Evolutionary conservation across 768 basidiomycete genomes (phyloP), one percentile per base, ranked within the genome.

Genomic region (Suillus subaureus): DNA sequence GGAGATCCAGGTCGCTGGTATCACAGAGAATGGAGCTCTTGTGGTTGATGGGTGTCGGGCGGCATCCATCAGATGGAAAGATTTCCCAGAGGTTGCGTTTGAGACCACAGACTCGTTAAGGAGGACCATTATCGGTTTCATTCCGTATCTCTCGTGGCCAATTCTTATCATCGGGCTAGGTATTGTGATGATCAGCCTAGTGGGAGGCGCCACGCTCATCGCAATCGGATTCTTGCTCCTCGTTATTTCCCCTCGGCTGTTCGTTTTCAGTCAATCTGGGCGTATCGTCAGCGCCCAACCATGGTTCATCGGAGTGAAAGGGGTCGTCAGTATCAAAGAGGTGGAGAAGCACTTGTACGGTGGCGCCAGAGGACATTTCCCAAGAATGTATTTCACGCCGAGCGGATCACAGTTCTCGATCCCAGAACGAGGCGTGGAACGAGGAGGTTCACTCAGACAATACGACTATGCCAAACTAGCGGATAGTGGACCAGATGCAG

Each of bases 231-330:
- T 42, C 4, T 21, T 63, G 21, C 33, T 71, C 4, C 56, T 71
- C 4, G 0, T 66, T 13, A 0, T 35, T 6, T 61, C 65, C 6
- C 70, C 70, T 2, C 51, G 18, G 18, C 28, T 71, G 6, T 54
- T 66, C 16, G 65, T 66, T 7, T 66, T 64, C 39, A 67, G 69
- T 18, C 63, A 67, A 23, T 65, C 68, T 21, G 71, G 71, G 16
- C 71, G 71, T 21, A 51, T 72, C 26, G 26, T 70, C 2, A n/a
- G 4, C 7, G 31, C 66, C 3, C 66, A 72, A 23, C 71, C 71
- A 4, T 72, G 71, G 71, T 23, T 72, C 26, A 66, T 72, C 2
- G 71, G 71, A 3, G 65, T 72, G n/a, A 72, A 72, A 26, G 71
- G 71, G 1, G 63, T 67, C 45, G 8, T 71, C 35, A 62, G 69